Evolutionary conservation across 2,329 filamentous ascomycete species (phyloP).

Genomic region (Bipolaris zeicola): DNA sequence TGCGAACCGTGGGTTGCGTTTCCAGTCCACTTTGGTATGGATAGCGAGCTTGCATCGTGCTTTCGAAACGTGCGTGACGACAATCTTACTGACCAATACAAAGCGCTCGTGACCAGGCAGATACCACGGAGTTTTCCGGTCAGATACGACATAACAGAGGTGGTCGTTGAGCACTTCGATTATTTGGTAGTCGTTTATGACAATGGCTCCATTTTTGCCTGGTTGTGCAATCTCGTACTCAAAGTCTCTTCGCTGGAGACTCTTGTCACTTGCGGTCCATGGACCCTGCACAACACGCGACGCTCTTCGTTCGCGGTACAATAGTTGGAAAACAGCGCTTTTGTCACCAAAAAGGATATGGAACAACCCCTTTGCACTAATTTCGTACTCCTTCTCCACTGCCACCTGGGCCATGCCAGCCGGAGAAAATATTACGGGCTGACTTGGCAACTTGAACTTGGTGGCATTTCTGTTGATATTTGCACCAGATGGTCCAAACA

Average conservation of each 20-base stretch:
- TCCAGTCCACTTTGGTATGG: conserved; percentile 88
- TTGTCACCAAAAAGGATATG: conserved; percentile 97
- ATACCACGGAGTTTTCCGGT: conserved; percentile 75
- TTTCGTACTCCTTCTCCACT: conserved; percentile 81
- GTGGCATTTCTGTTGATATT: conserved; percentile 57
- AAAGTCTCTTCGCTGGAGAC: conserved; percentile 77
- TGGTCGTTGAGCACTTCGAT: conserved; percentile 70
- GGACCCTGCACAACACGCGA: conserved; percentile 76
- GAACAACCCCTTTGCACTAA: conserved; percentile 92
- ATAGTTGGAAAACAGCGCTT: conserved; percentile 88
- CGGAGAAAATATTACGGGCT: conserved; percentile 83
- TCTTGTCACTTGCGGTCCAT: conserved; percentile 75
- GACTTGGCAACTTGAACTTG: conserved; percentile 81
- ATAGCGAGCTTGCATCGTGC: conserved; percentile 90
- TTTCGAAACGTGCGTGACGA: conserved; percentile 92
- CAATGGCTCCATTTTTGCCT: conserved; percentile 43
- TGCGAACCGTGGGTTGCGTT: conserved; percentile 57
- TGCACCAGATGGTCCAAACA: conserved; percentile 55
- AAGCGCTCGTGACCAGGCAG: conserved; percentile 81
- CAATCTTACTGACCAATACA: conserved; percentile 83
- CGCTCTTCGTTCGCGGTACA: conserved; percentile 72
- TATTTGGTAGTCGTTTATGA: conserved; percentile 80
- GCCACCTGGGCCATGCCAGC: conserved; percentile 77
- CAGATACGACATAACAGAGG: conserved; percentile 70
- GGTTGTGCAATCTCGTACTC: conserved; percentile 72